Conservation (phyloP, 495 filamentous ascomycete species). For the Podospora conica region DNA sequence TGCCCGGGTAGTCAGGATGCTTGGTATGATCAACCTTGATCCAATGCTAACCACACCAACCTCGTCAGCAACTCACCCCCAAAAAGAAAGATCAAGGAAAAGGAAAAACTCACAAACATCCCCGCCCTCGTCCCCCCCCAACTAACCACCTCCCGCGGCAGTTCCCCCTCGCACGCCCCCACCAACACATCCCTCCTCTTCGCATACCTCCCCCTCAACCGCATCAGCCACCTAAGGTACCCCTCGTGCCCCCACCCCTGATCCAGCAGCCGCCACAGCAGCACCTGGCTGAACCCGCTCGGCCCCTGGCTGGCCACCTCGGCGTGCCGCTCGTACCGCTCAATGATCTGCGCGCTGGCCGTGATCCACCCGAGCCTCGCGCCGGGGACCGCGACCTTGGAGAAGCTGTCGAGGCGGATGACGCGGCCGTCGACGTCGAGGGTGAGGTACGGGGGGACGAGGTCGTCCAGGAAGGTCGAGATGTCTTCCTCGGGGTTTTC, state of each 20-base stretch:
- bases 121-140: constrained; percentile 85
- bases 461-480: constrained; percentile 28
- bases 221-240: constrained; percentile 83
- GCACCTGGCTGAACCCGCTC: constrained; percentile 71
- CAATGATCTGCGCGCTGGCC: constrained; percentile 73
- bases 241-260: constrained; percentile 93
- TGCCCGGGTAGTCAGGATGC: constrained; percentile 59
- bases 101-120: constrained; percentile 75
- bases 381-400: constrained; percentile 75
- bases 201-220: constrained; percentile 79
- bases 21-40: constrained; percentile 66
- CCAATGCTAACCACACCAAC: constrained; percentile 69
- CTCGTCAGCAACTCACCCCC: background rate
- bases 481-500: no score
- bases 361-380: constrained; percentile 74
- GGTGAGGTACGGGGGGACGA: constrained; percentile 58
- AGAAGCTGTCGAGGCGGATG: constrained; percentile 72
- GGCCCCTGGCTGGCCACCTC: constrained; percentile 81
- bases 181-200: constrained; percentile 67
- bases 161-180: constrained; percentile 71
- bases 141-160: constrained; percentile 71
- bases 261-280: constrained; percentile 84
- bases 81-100: constrained; percentile 9
- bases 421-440: constrained; percentile 63
- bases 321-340: constrained; percentile 68